A percentile compares a stretch with the other conserved stretches of the same genome.
Conservation (phyloP, 495 filamentous ascomycete genomes). For the Penicillium nucicola region DNA sequence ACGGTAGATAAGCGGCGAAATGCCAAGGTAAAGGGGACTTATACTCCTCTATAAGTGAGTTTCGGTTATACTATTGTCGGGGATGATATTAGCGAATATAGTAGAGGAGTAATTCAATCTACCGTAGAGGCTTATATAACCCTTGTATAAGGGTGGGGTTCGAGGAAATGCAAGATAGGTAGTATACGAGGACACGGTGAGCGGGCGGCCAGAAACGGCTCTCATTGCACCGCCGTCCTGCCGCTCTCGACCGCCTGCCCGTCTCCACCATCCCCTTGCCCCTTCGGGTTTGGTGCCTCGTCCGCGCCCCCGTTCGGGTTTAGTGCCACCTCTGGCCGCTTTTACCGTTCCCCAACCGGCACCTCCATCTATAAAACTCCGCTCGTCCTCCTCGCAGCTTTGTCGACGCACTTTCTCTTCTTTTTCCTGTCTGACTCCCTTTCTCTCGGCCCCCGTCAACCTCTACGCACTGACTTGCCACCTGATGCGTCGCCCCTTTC, state of each 20-base stretch:
- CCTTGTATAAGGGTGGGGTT: too few relatives aligned
- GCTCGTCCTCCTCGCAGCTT: conserved; percentile 1
- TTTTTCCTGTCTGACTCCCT: background rate
- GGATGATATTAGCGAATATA: too few relatives aligned
- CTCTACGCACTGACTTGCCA: conserved; percentile 1
- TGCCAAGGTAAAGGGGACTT: too few relatives aligned
- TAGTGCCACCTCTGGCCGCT: conserved; percentile 4
- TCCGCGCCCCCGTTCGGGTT: background rate
- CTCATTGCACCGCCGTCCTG: conserved; percentile 10
- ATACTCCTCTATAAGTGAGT: too few relatives aligned
- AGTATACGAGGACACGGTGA: conserved; percentile 8
- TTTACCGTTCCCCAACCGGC: background rate
- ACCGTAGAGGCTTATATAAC: too few relatives aligned
- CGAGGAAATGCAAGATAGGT: too few relatives aligned
- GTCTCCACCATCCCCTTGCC: background rate
- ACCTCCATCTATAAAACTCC: conserved; percentile 3
- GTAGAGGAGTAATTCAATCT: too few relatives aligned
- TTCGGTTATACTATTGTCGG: too few relatives aligned
- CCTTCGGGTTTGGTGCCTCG: background rate
- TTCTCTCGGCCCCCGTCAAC: conserved; percentile 5
- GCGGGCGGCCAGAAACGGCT: conserved; percentile 8
- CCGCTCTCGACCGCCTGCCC: conserved; percentile 7
- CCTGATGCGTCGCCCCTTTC: conserved; percentile 12
- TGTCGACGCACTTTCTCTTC: conserved; percentile 1
- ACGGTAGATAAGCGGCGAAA: too few relatives aligned